Base-by-base conservation (phyloP, 805 yeast genomes). In the Kodamaea restingae region DNA sequence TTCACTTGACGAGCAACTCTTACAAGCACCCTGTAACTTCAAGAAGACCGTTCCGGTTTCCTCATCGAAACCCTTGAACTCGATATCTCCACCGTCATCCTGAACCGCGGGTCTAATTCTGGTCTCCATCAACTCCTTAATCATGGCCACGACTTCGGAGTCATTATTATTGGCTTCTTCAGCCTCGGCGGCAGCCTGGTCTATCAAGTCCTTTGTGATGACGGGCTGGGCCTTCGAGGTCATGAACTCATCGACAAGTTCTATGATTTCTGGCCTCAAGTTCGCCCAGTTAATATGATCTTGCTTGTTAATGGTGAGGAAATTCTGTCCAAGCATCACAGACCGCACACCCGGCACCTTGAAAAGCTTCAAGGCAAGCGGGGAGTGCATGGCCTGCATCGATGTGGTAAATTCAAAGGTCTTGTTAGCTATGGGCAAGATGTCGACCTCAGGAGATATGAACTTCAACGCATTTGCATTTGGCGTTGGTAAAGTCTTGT, bases 61-160 rank as follows among this genome's bases (percentile, higher is more conserved):
- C 46, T 84, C 88, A 41, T 86, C 87, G 56, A 86, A 90, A 4
- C 87, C 93, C 43, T 85, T 75, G 59, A 80, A 95, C 51, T 87
- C 90, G 45, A 93, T 81, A 56, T 93, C 98, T 24, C 99, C 99
- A 46, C 99, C 99, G 55, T 93, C 99, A 54, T 93, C 99, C 65
- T 88, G 95, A 42, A 93, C 88, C 1, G 98, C 96, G 1, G 99
- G 99, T 55, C 96, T 81, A 37, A 93, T 90, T 57, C 97, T 80
- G 2, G 98, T 93, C 44, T 85, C 95, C 41, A 95, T 82, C 41
- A 93, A 72, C 56, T 93, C 98, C 51, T 88, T 85, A 54, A 93
- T 88, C 84, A 90, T 84, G 21, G 85, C 80, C 32, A 88, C 84
- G 2, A 88, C 77, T 62, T 91, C 98, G 21, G 58, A 50, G 44